Conservation (phyloP, 2,329 filamentous ascomycete genomes). For the Aspergillus versicolor region DNA sequence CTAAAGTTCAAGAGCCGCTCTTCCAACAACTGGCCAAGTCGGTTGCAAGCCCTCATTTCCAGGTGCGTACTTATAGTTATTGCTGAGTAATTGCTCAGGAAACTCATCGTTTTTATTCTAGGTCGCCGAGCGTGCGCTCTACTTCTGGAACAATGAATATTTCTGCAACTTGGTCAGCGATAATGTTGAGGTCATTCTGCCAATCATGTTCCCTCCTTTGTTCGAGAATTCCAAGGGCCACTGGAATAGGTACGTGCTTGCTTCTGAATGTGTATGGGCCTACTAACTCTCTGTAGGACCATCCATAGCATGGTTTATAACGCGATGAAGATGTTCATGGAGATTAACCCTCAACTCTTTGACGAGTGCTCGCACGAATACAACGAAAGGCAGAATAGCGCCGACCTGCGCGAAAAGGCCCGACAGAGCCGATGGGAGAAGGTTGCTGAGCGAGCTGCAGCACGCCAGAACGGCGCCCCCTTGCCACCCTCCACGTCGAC, state of each 20-base stretch:
- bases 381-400: constrained; percentile 91
- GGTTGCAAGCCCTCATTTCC: constrained; percentile 96
- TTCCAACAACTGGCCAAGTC: constrained; percentile 98
- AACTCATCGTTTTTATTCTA: constrained; percentile 30
- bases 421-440: constrained; percentile 88
- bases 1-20: constrained; percentile 95
- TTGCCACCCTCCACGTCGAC: constrained; percentile 38
- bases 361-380: constrained; percentile 99
- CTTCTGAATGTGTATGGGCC: background rate
- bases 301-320: constrained; percentile 99
- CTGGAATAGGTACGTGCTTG: constrained; percentile 80
- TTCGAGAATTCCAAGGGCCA: constrained; percentile 99
- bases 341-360: constrained; percentile 97
- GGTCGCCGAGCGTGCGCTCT: constrained; percentile 93
- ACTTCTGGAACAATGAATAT: constrained; percentile 99
- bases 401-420: constrained; percentile 76
- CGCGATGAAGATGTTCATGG: constrained; percentile 99
- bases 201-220: constrained; percentile 97
- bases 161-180: constrained; percentile 99
- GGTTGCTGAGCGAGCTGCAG: constrained; percentile 75
- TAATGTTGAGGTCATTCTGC: constrained; percentile 96
- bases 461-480: constrained; percentile 55
- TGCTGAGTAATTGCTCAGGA: background rate
- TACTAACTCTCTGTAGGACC: constrained; percentile 63
- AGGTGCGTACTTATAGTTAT: constrained; percentile 50